These are phyloP conservation scores for Russula emetica DNA, from an alignment of 768 basidiomycete genomes.

Conservation along the genomic window DNA sequence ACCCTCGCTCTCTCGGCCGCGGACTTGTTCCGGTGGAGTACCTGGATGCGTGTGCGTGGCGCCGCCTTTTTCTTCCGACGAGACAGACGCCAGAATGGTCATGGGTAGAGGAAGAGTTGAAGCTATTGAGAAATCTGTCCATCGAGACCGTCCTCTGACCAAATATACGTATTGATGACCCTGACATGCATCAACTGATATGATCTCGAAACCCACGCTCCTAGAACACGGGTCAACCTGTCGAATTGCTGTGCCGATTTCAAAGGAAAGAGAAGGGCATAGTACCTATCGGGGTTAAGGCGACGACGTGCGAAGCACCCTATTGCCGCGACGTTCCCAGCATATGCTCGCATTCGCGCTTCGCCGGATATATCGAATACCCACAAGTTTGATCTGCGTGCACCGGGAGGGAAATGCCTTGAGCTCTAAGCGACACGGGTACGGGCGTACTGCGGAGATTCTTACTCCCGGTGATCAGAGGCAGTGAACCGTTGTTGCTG, in stretches of 20 bases:
- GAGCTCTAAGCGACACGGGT: not conserved
- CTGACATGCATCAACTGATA: not conserved
- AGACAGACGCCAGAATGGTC: not conserved
- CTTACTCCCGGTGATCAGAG: constrained; percentile 2
- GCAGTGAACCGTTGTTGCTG: not conserved
- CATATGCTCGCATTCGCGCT: not conserved
- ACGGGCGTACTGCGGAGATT: not conserved
- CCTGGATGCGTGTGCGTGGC: not conserved
- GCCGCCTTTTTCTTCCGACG: not conserved
- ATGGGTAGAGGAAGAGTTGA: not conserved
- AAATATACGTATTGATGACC: not conserved
- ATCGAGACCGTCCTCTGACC: not conserved
- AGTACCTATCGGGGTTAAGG: not conserved
- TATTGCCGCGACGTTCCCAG: constrained; percentile 1
- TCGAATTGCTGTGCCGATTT: not conserved
- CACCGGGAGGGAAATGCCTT: not conserved
- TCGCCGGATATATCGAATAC: not conserved
- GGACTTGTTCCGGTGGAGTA: not conserved
- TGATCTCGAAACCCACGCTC: not conserved
- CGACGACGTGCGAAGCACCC: not conserved
- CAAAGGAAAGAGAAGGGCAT: not conserved
- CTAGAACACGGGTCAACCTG: not conserved
- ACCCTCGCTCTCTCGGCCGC: not conserved
- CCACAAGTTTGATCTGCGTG: not conserved
- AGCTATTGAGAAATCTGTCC: not conserved